Evolutionary conservation across 176 grass and related monocot species (phyloP), one percentile per base, ranked within the genome.

Genomic region (Juncus inflexus): DNA sequence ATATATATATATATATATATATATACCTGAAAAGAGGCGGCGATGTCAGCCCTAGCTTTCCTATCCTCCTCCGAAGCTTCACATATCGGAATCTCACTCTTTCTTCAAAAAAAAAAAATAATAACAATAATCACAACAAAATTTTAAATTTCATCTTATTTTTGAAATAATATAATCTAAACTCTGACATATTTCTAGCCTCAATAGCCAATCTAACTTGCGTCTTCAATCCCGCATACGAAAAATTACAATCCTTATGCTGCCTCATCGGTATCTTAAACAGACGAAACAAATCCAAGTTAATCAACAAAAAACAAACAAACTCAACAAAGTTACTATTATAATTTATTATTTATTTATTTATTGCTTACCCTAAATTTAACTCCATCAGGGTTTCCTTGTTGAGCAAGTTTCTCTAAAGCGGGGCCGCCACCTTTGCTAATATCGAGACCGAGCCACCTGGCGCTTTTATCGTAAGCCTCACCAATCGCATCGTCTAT

Each of bases 401-500:
- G 82, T 54, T 70, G 72, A 42, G 92, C 92, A 89, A 91, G 87
- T 57, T 97, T 79, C 83, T 97, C 92, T 67, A 97, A 86, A 74
- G 87, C 92, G 74, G 87, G 92, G 40, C 92, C 92, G 15, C 92
- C 92, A 72, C 92, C 87, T 80, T 89, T 97, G 59, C 80, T 63
- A 8, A 97, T 91, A 83, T 97, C 87, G 72, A 97, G 92, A 40
- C 92, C 92, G 58, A 97, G 70, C 92, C 87, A 97, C 73, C 92
- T 88, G 63, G 92, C 92, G 64, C 87, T 86, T 57, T 97, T 91
- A 70, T 97, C 92, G 77, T 97, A 97, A 73, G 92, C 92, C 77
- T 97, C 92, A 56, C 92, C 92, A 69, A 97, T 97, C n/a, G 92
- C 87, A 72, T 97, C 92, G 76, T 97, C 92, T 86, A 97, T 77